Evolutionary conservation across 2,329 filamentous ascomycete genomes (phyloP), one percentile per base, ranked within the genome.

Genomic region (Fusarium musae): DNA sequence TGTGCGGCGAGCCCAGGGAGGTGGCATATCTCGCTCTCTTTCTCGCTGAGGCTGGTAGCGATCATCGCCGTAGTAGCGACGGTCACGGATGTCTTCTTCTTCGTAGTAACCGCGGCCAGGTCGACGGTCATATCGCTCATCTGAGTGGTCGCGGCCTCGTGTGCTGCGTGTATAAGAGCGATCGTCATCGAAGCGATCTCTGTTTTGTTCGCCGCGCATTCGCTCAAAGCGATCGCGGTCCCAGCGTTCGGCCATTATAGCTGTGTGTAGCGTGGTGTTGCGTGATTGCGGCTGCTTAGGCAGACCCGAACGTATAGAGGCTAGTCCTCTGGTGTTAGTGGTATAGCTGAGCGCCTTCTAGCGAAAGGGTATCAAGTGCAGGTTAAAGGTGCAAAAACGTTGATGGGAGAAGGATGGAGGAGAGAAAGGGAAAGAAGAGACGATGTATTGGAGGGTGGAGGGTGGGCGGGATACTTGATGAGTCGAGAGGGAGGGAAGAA

Each of bases 131-230:
- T 84, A 84, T 53, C 84, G 82, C 39, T 87, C 86, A 63, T 78
- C 68, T 5, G 87, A 88, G 61, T 80, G 82, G 44, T 88, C 87
- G 68, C 85, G 84, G 32, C 83, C 81, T 60, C 80, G 78, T 53
- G 77, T 79, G 57, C 82, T 80, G 23, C 78, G 77, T 77, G 80
- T 80, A 52, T 80, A 82, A 72, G 84, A 83, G 39, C 85, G 85
- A 66, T 91, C 88, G 60, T 89, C 88, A 69, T 87, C 86, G 78
- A 87, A 89, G 59, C 89, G 85, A 67, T 85, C 82, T 58, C 89
- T 85, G 65, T 84, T 82, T 54, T 84, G 82, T 56, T 85, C 75
- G 26, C 78, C 74, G n/a, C 78, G 77, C 43, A 77, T 79, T 50
- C 85, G 84, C 73, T 82, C 81, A 66, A 80, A 86, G 71, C 88